Base-by-base conservation (phyloP, 1,139 yeast species). In the Taphrina communis region DNA sequence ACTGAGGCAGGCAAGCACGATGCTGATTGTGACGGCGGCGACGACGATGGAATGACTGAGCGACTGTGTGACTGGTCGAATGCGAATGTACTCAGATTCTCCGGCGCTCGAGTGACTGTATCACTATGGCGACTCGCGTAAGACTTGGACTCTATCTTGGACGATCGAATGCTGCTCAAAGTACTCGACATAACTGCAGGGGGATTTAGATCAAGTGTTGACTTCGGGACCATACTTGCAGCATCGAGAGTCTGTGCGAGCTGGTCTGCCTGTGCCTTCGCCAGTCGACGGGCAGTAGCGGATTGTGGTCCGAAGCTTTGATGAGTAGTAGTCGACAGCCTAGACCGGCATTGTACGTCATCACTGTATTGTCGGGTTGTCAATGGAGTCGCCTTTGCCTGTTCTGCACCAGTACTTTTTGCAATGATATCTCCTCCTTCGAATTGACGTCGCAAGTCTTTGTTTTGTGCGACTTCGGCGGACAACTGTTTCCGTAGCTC, bases 271-370 rank as follows among this genome's bases (percentile, higher is more conserved):
- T 38, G 57, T n/a, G 60, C 60, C 21, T 56, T 35, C 12, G 60
- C 60, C 25, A 56, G 46, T 56, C 60, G 46, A 19, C 60, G 60
- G 12, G 60, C 46, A 19, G 60, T 56, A 8, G 60, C 39, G 14
- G 60, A 56, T 53, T 53, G 58, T 8, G 58, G 58, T n/a, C 35
- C 56, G 35, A 2, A 14, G 38, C 8, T 11, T 39, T 39, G 11
- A 14, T 39, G 42, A n/a, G 51, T 21, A 4, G 4, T 25, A 25
- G 31, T 25, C 31, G 31, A 25, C 4, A 25, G 31, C 31, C 31
- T 25, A 25, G 31, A 25, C 1, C 31, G 31, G 31, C 1, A 25
- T 25, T 25, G 31, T 25, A 1, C 31, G 1, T 25, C 31, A 46
- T 17, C 25, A 1, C 11, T 9, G 11, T 9, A 9, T 11, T 12